Evolutionary conservation across 2,329 filamentous ascomycete genomes (phyloP), one percentile per base, ranked within the genome.

Genomic region (Paracoccidioides brasiliensis): DNA sequence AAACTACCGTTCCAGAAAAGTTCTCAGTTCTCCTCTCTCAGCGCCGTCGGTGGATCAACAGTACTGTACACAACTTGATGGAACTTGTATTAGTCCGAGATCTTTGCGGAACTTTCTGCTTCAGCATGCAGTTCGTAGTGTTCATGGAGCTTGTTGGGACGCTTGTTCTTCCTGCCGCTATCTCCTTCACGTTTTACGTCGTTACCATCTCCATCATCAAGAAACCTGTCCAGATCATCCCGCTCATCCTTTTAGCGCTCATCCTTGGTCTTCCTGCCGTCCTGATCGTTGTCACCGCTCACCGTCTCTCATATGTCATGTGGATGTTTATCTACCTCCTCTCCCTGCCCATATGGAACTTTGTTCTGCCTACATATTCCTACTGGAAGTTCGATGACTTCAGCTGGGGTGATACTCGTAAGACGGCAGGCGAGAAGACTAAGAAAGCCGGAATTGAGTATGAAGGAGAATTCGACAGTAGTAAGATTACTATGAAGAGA

Each of bases 301-400:
- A 97, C 72, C 88, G 89, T 42, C 85, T 85, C 80, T 86, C 88
- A 0, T 98, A 98, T 67, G 84, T 98, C 44, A 73, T 86, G 45
- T 98, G 93, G 93, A 97, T 98, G 93, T 69, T 93, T 45, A 93
- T 97, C 71, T 98, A 98, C 71, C 81, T 98, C 15, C 54, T 90
- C 48, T 95, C 93, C 0, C 82, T 98, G 1, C 94, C 94, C 0
- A 80, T 98, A 56, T 98, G 93, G 93, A 98, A 98, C 72, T 95
- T 98, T 69, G 79, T 98, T 41, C 82, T 98, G 7, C 93, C 93
- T 0, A 82, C 82, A 6, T 98, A 98, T 69, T 86, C 93, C 3
- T 98, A 91, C 78, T 98, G 93, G 93, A 97, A 98, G 75, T 98
- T 98, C 69, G 93, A 98, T 70, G 93, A 98, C 76, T 98, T 98